A percentile compares a stretch with the other conserved stretches of the same genome.
These are phyloP conservation scores for Coemansia sp. DNA, from an alignment of 192 early-diverging fungal genomes.

Conservation along the genomic window DNA sequence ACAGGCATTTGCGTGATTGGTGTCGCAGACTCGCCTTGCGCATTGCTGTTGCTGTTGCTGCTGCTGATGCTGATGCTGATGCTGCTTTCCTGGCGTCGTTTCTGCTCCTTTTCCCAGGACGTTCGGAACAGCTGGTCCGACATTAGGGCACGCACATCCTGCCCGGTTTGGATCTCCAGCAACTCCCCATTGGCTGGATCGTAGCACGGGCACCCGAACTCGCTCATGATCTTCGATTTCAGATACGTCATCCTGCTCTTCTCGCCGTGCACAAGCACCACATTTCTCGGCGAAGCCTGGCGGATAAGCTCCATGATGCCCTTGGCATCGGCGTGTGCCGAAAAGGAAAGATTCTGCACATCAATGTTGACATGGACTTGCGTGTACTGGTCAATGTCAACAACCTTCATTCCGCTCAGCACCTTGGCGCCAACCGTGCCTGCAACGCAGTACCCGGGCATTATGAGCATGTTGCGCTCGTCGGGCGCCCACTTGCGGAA, in stretches of 20 bases:
- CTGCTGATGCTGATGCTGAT: neutral
- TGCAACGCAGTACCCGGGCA: conserved; percentile 97
- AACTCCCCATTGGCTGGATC: conserved; percentile 88
- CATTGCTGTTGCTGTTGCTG: neutral
- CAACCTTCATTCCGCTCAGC: conserved; percentile 82
- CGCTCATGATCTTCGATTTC: conserved; percentile 77
- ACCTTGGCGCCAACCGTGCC: conserved; percentile 97
- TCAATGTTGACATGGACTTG: conserved; percentile 82
- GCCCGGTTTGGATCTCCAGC: conserved; percentile 68
- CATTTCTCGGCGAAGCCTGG: conserved; percentile 86
- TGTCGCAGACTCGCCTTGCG: neutral
- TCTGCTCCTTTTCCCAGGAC: conserved; percentile 47
- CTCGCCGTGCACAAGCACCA: conserved; percentile 95
- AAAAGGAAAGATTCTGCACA: conserved; percentile 94
- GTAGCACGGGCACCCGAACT: conserved; percentile 82
- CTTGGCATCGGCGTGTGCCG: conserved; percentile 96
- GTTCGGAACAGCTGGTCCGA: conserved; percentile 43
- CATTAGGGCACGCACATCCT: conserved; percentile 64
- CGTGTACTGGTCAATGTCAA: conserved; percentile 80
- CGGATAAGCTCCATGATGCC: conserved; percentile 95
- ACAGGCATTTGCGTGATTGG: conserved; percentile 47
- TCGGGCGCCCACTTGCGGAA: conserved; percentile 95
- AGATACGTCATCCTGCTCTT: conserved; percentile 85
- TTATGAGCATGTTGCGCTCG: conserved; percentile 94
- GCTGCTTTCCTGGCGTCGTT: conserved; percentile 14